A percentile compares a stretch with the other conserved stretches of the same genome.
Evolutionary conservation across 1,284 basidiomycete genomes (phyloP).

Genomic region (Malassezia dermatis): DNA sequence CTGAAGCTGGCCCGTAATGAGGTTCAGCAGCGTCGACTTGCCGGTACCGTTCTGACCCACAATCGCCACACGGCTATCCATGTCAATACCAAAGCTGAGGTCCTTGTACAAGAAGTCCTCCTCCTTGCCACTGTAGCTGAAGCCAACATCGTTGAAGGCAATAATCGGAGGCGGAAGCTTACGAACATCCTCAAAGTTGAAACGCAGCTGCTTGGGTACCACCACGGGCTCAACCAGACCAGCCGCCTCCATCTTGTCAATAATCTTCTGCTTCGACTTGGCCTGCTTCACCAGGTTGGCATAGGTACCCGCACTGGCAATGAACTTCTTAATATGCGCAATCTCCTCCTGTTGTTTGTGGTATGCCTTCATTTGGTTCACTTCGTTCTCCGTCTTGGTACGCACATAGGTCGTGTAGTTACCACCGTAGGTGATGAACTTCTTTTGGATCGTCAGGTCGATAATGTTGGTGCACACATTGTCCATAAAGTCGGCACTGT

Average conservation of each 20-base stretch:
- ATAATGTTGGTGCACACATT: slow-evolving; percentile 76
- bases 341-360: slow-evolving; percentile 97
- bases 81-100: slow-evolving; percentile 71
- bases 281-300: slow-evolving; percentile 97
- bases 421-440: slow-evolving; percentile 75
- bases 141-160: slow-evolving; percentile 86
- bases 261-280: slow-evolving; percentile 94
- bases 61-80: slow-evolving; percentile 91
- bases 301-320: slow-evolving; percentile 95
- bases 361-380: slow-evolving; percentile 99
- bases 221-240: slow-evolving; percentile 87
- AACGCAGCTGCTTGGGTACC: slow-evolving; percentile 61
- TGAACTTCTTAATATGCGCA: slow-evolving; percentile 91
- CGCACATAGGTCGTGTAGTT: slow-evolving; percentile 94
- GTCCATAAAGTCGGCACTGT: slow-evolving; percentile 99
- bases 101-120: slow-evolving; percentile 78
- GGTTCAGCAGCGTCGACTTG: slow-evolving; percentile 90
- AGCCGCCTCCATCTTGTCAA: slow-evolving; percentile 99
- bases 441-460: slow-evolving; percentile 82
- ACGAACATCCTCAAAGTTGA: slow-evolving; percentile 90
- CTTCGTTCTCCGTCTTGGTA: slow-evolving; percentile 92
- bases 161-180: slow-evolving; percentile 94
- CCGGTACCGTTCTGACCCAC: slow-evolving; percentile 97
- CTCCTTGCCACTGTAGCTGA: slow-evolving; percentile 81
- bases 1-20: slow-evolving; percentile 75